Base-by-base conservation (phyloP, 2,329 filamentous ascomycete genomes). In the Colletotrichum lini region DNA sequence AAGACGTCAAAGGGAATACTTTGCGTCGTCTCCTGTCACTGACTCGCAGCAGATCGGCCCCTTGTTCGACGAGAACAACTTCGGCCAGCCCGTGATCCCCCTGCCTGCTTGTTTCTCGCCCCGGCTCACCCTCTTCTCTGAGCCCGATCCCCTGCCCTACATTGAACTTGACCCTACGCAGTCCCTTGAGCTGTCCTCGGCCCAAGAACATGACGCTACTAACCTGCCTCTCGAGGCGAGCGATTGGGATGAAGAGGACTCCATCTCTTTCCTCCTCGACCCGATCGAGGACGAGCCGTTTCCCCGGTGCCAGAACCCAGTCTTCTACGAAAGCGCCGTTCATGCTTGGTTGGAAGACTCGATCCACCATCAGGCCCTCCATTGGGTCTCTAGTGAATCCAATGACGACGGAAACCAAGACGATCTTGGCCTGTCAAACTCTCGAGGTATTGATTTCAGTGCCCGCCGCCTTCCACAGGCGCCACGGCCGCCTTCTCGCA, bases 261-360 rank as follows among this genome's bases (percentile, higher is more conserved):
- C 67, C 8, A 65, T 65, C 16, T 54, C 52, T 4, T 65, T 65
- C 21, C 38, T 65, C 2, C 61, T 69, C n/a, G 38, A 26, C 21
- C 54, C 61, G 7, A 18, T 47, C 2, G 38, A 53, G 10, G 21
- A 42, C 18, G 21, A 26, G 5, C 21, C 54, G 1, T 21, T 8
- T n/a, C n/a, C 6, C 7, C 38, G 13, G 4, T 15, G 12, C 2
- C 61, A 40, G 4, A 47, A 26, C 45, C 26, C 45, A 5, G 10
- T 60, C 4, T 16, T 69, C 6, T 30, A 65, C 10, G 38, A 38
- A 4, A 47, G 47, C 26, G 9, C 26, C 21, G 1, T 65, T 21
- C 15, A 30, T 7, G 12, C 10, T 12, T 38, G 61, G 18, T 18
- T 38, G 23, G 52, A 57, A 9, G 15, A 45, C 13, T 40, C 38